Percentiles rank a stretch among this genome's conserved stretches.
phyloP scores from a whole-genome alignment of 1,284 basidiomycete genomes.

The Volvariella volvacea region DNA sequence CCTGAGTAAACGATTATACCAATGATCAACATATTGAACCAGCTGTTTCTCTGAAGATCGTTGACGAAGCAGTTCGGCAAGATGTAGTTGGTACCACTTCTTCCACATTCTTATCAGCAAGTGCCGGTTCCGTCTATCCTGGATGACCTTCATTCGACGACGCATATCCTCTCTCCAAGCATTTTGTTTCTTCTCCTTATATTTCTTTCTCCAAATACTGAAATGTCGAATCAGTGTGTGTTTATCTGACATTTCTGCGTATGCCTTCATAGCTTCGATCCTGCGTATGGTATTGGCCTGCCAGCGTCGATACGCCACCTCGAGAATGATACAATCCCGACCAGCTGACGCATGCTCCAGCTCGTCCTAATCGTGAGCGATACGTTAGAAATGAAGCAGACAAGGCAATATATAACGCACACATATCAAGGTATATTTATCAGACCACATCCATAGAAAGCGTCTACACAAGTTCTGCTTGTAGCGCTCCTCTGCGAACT shows the following conservation, averaged over 20 bases:
- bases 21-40: slow-evolving; percentile 36
- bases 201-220: slow-evolving; percentile 40
- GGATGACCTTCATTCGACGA: slow-evolving; percentile 52
- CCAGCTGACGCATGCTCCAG: no score
- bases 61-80: slow-evolving; percentile 40
- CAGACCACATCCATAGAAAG: slow-evolving; percentile 67
- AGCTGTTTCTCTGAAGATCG: slow-evolving; percentile 39
- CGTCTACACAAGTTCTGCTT: slow-evolving; percentile 55
- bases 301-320: no score
- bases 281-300: no score
- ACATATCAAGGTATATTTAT: slow-evolving; percentile 60
- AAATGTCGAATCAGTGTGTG: slow-evolving; percentile 35
- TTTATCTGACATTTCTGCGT: slow-evolving; percentile 35
- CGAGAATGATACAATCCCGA: no score
- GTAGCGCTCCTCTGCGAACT: slow-evolving; percentile 63
- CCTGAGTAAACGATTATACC: slow-evolving; percentile 38
- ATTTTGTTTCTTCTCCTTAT: slow-evolving; percentile 43
- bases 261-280: slow-evolving; percentile 29
- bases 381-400: slow-evolving; percentile 7
- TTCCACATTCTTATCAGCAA: slow-evolving; percentile 49
- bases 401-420: slow-evolving; percentile 32
- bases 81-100: slow-evolving; percentile 53
- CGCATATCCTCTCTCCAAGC: slow-evolving; percentile 66
- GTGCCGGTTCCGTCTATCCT: slow-evolving; percentile 42
- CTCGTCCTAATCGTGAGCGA: no score